Evolutionary conservation across 2,329 filamentous ascomycete genomes (phyloP), one percentile per base, ranked within the genome.

Genomic region (Epichloe amarillans): DNA sequence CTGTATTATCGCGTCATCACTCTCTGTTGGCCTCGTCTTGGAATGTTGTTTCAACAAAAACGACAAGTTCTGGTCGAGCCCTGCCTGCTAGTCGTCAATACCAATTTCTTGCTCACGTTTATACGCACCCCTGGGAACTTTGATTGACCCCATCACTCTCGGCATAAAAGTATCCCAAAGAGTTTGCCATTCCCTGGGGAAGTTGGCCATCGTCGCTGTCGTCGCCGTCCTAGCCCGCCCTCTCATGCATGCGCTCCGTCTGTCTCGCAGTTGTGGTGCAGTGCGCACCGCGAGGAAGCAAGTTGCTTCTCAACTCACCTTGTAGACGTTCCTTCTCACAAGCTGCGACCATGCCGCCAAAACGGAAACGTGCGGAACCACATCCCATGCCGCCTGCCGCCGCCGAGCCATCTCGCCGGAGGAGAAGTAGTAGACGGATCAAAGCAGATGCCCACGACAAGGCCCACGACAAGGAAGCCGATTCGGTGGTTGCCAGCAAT

Each of bases 331-430:
- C 21, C 11, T 14, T 36, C 12, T 51, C 42, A 37, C 37, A 39
- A 15, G 39, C 44, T 37, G 21, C 38, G 23, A 51, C 35, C 11
- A 73, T 72, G 70, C 60, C 61, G 2, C 40, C 62, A 4, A 73
- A 72, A 55, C 64, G 70, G 46, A 72, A 69, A 55, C 66, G 63
- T 50, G 47, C 41, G 8, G 58, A 50, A 5, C 50, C 53, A 11
- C 58, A 61, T n/a, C 55, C 57, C 11, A 2, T n/a, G n/a, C 14
- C 33, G 10, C 30, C 35, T 14, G 19, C 46, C 23, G 50, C 58
- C 23, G 50, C 58, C 3, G 57, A 62, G 21, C 53, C 38, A 1
- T 57, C 57, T 0, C 56, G 61, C 19, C 58, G 65, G 35, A 65
- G 61, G 43, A 61, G 61, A 41, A 61, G 57, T 35, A 59, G 58